Conservation (phyloP, 345 rosid genomes). For the Dovyalis caffra region DNA sequence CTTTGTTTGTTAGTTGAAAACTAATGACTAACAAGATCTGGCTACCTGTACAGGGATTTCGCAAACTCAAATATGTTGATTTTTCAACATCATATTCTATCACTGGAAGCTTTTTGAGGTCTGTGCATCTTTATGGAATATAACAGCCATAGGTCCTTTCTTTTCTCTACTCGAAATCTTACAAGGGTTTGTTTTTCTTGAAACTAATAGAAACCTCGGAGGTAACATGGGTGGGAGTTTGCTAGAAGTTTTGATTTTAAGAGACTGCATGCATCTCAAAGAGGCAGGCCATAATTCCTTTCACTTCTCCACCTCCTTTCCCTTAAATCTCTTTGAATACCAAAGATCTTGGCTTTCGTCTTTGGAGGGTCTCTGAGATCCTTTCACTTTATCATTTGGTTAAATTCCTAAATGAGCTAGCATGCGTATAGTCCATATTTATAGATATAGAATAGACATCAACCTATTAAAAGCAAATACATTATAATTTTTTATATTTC, state of each 20-base stretch:
- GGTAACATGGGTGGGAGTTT: conserved; percentile 44
- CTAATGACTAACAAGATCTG: conserved; percentile 3
- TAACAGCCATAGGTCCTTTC: neutral
- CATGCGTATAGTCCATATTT: neutral
- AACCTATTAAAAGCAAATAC: neutral
- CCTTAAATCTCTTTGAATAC: neutral
- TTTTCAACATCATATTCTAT: conserved; percentile 67
- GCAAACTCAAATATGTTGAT: conserved; percentile 64
- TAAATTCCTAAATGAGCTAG: neutral
- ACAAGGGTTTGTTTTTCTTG: neutral
- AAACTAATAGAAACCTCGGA: conserved; percentile 55
- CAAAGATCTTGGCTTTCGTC: neutral
- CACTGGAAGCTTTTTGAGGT: conserved; percentile 82
- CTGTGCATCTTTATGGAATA: conserved; percentile 10
- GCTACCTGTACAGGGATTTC: conserved; percentile 53
- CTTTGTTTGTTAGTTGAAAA: neutral
- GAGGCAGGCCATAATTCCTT: conserved; percentile 44
- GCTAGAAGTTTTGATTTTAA: conserved; percentile 68
- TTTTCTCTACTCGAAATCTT: neutral
- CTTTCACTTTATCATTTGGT: neutral
- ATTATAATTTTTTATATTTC: too few relatives aligned
- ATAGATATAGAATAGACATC: neutral
- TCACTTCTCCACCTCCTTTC: neutral
- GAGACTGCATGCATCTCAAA: conserved; percentile 73
- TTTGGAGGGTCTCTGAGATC: neutral